Conservation (phyloP, 192 early-diverging fungal genomes). For the Helicostylum pulchrum region DNA sequence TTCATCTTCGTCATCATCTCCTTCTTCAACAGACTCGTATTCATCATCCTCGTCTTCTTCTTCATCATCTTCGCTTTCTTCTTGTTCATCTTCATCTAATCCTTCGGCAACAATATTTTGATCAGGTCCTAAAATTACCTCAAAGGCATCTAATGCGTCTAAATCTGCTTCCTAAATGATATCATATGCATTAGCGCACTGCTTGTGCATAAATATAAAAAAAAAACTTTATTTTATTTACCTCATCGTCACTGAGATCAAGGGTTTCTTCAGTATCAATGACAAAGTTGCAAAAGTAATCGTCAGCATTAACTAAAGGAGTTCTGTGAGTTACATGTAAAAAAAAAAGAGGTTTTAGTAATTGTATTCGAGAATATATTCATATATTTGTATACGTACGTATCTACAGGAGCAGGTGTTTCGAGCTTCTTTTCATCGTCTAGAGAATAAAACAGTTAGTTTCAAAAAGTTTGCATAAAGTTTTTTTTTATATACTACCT, state of each 20-base stretch:
- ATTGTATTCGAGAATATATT: too few species aligned
- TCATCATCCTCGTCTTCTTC: conserved; percentile 27
- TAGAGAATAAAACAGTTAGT: too few species aligned
- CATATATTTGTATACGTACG: too few species aligned
- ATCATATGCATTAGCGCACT: neutral
- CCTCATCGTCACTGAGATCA: conserved; percentile 38
- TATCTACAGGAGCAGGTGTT: too few species aligned
- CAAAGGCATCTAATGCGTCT: conserved; percentile 26
- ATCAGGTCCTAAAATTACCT: conserved; percentile 19
- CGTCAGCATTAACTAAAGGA: conserved; percentile 7
- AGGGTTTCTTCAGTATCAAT: conserved; percentile 24
- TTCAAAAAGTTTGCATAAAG: neutral
- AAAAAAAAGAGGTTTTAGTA: too few species aligned
- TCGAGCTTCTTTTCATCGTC: too few species aligned
- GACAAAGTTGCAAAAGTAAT: conserved; percentile 22
- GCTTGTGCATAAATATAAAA: neutral
- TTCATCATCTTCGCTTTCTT: neutral
- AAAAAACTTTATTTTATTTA: conserved; percentile 3
- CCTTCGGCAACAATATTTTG: conserved; percentile 22
- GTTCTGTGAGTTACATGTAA: neutral
- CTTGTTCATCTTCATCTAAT: conserved; percentile 25
- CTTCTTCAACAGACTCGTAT: conserved; percentile 27
- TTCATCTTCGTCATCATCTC: conserved; percentile 33
- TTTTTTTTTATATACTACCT: neutral
- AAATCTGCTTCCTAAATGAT: conserved; percentile 16